A percentile compares a stretch with the other conserved stretches of the same genome.
phyloP scores from a whole-genome alignment of 2,329 filamentous ascomycete genomes.

The Calonectria ilicicola region DNA sequence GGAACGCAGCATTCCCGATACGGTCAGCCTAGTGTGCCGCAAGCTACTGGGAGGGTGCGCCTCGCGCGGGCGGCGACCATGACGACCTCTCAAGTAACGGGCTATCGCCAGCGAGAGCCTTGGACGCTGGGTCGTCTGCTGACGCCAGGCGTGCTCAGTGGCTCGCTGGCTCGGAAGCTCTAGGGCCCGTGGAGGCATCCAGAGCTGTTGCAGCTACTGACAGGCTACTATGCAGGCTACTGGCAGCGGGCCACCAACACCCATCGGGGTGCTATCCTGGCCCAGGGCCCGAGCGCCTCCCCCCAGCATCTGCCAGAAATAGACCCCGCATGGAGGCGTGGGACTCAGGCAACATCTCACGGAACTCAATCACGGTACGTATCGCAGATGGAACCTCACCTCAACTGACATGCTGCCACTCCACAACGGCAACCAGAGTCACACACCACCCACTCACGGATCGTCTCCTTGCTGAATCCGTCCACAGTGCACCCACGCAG shows the following conservation, averaged over 20 bases:
- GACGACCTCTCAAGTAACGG: constrained; percentile 6
- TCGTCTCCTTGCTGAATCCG: constrained; percentile 5
- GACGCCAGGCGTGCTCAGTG: not conserved
- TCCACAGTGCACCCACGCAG: not conserved
- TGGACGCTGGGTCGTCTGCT: constrained; percentile 13
- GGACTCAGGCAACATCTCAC: constrained; percentile 10
- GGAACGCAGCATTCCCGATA: constrained; percentile 27
- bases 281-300: constrained; percentile 21
- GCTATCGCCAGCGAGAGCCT: not conserved
- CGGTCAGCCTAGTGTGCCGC: constrained; percentile 12
- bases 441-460: constrained; percentile 11
- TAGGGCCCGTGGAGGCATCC: not conserved
- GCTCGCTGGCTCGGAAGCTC: not conserved
- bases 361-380: not conserved
- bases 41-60: constrained; percentile 18
- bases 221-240: not conserved
- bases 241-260: not conserved
- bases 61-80: constrained; percentile 17
- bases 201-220: not conserved
- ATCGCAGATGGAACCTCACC: constrained; percentile 7
- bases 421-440: not conserved
- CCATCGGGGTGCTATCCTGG: constrained; percentile 10
- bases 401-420: constrained; percentile 15
- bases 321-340: constrained; percentile 22
- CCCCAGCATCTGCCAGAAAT: constrained; percentile 28